Evolutionary conservation across 805 yeast species (phyloP).

Genomic region (Zygosaccharomyces pseudorouxii): DNA sequence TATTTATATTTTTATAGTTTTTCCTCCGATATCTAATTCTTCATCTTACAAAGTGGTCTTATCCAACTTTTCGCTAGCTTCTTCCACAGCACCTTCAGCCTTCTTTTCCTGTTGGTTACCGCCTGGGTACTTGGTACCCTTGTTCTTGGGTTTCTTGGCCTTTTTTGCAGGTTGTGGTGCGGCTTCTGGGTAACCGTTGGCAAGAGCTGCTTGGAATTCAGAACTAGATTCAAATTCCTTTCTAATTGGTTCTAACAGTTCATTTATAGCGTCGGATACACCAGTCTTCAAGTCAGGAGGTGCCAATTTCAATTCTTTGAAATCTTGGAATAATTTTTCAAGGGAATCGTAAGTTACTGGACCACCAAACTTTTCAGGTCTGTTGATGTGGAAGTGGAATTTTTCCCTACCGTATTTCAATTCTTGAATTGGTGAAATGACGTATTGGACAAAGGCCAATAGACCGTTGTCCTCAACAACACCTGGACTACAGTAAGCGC

Average conservation of each 20-base stretch:
- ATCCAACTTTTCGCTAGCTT: conserved; percentile 29
- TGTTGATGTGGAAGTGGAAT: conserved; percentile 67
- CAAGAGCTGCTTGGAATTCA: conserved; percentile 72
- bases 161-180: conserved; percentile 55
- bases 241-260: conserved; percentile 77
- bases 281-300: conserved; percentile 95
- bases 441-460: conserved; percentile 77
- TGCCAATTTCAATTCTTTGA: conserved; percentile 64
- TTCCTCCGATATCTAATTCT: conserved; percentile 2
- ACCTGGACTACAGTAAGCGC: conserved; percentile 96
- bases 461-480: conserved; percentile 86
- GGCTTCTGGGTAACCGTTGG: conserved; percentile 80
- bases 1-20: no score
- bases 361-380: conserved; percentile 98
- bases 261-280: conserved; percentile 79
- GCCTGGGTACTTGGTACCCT: conserved; percentile 90
- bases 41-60: conserved; percentile 12
- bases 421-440: conserved; percentile 80
- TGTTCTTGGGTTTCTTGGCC: conserved; percentile 76
- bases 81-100: conserved; percentile 23
- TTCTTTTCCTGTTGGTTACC: conserved; percentile 32
- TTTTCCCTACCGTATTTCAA: conserved; percentile 55
- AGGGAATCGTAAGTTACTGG: conserved; percentile 67
- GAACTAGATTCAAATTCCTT: conserved; percentile 54
- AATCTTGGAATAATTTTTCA: conserved; percentile 67